Evolutionary conservation across 1,284 basidiomycete species (phyloP), one percentile per base, ranked within the genome.

Genomic region (Ustilago vetiveriae): DNA sequence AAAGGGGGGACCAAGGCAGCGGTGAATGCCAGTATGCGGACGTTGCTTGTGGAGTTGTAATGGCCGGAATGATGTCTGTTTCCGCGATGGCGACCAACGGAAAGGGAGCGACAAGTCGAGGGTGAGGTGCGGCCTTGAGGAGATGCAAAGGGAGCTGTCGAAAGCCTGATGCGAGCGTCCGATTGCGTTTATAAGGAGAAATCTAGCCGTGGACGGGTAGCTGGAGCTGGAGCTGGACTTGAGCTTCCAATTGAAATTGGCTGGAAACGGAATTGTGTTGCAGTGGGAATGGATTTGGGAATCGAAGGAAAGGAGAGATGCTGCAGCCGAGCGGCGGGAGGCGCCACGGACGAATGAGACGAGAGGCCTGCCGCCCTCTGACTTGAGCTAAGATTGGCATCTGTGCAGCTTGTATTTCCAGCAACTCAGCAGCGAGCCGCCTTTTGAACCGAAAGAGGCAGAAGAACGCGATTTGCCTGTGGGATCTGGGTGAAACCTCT

Each of bases 301-400:
- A 19, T 19, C 21, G 7, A 37, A 19, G 17, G 35, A 37, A 37
- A 13, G 19, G 35, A 13, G 35, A 23, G 32, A 42, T 23, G 56
- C 41, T 59, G 56, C 56, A 59, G 49, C 56, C 39, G 56, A 43
- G 56, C 43, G 56, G 48, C 56, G 40, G n/a, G 38, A 40, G 39
- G 43, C 56, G 36, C 41, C 37, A 47, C 39, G 44, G 39, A 52
- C 56, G 56, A 59, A 59, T 59, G 24, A 45, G 49, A 47, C 29
- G 35, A 24, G 43, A 35, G 45, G 21, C 19, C 30, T 23, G 35
- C 19, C 33, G 54, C 26, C n/a, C n/a, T n/a, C n/a, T n/a, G n/a
- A n/a, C n/a, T n/a, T n/a, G n/a, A n/a, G 30, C 24, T 26, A 19
- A 41, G 32, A 3, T 13, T 29, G 27, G 7, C 27, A 29, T 29